Percentiles rank a stretch among this genome's conserved stretches.
These are phyloP conservation scores for Fusarium acutatum DNA, from an alignment of 2,329 filamentous ascomycete species.

Conservation along the genomic window DNA sequence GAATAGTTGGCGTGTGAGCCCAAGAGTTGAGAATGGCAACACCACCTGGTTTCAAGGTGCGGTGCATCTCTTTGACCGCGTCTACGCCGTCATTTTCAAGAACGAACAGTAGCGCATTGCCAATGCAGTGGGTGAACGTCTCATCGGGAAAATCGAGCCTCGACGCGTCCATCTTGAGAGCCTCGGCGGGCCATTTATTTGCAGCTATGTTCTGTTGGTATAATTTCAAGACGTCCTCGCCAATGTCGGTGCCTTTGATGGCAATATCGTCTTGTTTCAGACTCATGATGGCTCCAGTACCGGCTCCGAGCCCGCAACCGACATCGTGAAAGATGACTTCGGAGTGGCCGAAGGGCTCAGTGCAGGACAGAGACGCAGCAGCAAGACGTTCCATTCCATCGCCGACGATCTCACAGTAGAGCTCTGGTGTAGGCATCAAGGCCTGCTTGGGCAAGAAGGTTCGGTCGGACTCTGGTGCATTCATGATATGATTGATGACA, in stretches of 20 bases:
- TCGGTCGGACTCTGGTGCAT: neutral
- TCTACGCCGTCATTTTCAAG: neutral
- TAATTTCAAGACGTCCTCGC: fast-evolving
- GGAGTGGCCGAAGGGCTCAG: fast-evolving
- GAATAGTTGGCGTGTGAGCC: neutral
- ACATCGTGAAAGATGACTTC: neutral
- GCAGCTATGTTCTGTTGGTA: neutral
- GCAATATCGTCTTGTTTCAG: fast-evolving
- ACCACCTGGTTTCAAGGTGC: neutral
- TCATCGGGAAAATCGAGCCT: neutral
- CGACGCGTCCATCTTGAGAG: neutral
- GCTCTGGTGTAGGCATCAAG: neutral
- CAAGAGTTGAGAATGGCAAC: neutral
- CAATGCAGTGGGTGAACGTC: neutral
- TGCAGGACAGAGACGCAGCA: neutral
- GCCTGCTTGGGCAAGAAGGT: neutral
- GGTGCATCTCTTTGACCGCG: neutral
- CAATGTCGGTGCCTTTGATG: conserved; percentile 4
- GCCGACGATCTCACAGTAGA: neutral
- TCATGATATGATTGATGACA: neutral
- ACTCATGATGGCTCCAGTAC: neutral
- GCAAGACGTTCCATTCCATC: conserved; percentile 8
- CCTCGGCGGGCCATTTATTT: neutral
- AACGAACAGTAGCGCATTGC: neutral
- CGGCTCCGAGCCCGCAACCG: conserved; percentile 1